Percentiles rank a stretch among this genome's conserved stretches.
Evolutionary conservation across 495 filamentous ascomycete genomes (phyloP).

Genomic region (Hypoxylon trugodes): DNA sequence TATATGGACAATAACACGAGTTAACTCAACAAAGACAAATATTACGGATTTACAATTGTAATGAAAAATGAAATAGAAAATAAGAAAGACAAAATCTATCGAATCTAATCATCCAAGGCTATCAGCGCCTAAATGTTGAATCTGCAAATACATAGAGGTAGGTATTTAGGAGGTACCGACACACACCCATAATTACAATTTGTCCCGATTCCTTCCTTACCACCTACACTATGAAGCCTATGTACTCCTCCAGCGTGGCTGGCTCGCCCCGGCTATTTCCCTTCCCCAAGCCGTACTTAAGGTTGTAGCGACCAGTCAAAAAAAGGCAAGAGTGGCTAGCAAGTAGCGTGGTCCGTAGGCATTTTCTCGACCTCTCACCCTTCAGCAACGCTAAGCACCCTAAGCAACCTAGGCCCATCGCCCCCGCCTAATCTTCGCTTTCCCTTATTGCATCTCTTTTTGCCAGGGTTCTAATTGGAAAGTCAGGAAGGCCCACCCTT

Average conservation of each 20-base stretch:
- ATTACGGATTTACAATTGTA: not conserved
- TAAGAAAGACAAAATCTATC: too few species aligned
- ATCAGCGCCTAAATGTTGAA: not conserved
- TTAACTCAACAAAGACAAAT: not conserved
- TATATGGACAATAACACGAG: conserved; percentile 18
- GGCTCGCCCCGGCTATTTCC: conserved; percentile 38
- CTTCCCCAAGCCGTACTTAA: conserved; percentile 23
- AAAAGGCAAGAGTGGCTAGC: conserved; percentile 31
- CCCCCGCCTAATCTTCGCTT: conserved; percentile 38
- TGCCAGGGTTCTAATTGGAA: conserved; percentile 38
- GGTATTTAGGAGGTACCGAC: too few species aligned
- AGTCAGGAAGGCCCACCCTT: conserved; percentile 22
- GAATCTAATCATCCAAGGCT: not conserved
- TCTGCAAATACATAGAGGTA: not conserved
- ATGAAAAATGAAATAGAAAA: not conserved
- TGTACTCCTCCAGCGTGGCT: conserved; percentile 26
- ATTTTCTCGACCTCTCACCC: conserved; percentile 26
- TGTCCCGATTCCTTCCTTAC: conserved; percentile 10
- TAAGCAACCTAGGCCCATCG: conserved; percentile 27
- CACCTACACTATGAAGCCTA: too few species aligned
- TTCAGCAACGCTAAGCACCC: conserved; percentile 26
- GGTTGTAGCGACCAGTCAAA: conserved; percentile 27
- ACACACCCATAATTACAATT: conserved; percentile 15
- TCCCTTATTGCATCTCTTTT: conserved; percentile 35
- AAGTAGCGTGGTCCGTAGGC: conserved; percentile 28